A percentile compares a stretch with the other conserved stretches of the same genome.
phyloP scores from a whole-genome alignment of 2,329 filamentous ascomycete species.

The Aspergillus sergii region DNA sequence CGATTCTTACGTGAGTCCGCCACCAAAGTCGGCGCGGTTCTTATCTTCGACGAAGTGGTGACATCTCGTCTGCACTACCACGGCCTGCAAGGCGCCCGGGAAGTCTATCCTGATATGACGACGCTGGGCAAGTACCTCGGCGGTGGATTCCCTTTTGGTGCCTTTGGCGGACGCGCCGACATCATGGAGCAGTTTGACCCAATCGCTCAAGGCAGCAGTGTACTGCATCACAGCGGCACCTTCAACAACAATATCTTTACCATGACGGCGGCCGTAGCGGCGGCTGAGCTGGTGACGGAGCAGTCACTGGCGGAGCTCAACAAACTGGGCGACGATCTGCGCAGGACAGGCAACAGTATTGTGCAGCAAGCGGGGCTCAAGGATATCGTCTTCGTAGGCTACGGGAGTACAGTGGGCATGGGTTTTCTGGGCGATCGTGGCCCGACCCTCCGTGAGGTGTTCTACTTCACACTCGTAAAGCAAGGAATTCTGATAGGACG shows the following conservation, averaged over 20 bases:
- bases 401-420: conserved; percentile 33
- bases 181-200: conserved; percentile 64
- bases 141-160: conserved; percentile 67
- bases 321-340: conserved; percentile 28
- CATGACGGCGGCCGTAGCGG: conserved; percentile 58
- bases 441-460: conserved; percentile 25
- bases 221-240: conserved; percentile 61
- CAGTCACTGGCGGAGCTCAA: conserved; percentile 28
- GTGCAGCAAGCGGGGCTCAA: conserved; percentile 16
- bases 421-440: conserved; percentile 27
- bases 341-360: conserved; percentile 16
- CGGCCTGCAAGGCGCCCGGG: conserved; percentile 51
- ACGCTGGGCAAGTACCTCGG: conserved; percentile 69
- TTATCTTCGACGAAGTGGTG: conserved; percentile 74
- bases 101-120: conserved; percentile 61
- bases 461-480: conserved; percentile 33
- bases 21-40: conserved; percentile 54
- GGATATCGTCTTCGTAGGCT: conserved; percentile 32
- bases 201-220: conserved; percentile 27
- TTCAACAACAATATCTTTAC: conserved; percentile 70
- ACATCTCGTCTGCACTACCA: conserved; percentile 60
- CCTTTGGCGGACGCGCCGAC: conserved; percentile 63
- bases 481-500: conserved; percentile 32
- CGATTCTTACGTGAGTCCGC: conserved; percentile 53
- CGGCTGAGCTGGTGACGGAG: conserved; percentile 21